These are phyloP conservation scores for Cyanidiococcus yangmingshanensis DNA, from an alignment of 23 red algal genomes.

Conservation along the genomic window DNA sequence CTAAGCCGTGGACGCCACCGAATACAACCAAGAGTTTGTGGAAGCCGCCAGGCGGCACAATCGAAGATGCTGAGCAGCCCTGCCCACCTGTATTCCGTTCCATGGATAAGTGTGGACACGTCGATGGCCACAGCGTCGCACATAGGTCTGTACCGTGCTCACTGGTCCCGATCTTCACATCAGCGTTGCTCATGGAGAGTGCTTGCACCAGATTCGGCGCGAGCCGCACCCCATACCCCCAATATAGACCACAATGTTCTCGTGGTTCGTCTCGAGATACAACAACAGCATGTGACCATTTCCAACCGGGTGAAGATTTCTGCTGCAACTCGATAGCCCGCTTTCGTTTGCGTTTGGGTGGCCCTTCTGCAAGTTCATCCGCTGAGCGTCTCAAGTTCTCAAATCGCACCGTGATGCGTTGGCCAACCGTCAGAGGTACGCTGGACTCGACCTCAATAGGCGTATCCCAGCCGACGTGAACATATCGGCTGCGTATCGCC, in stretches of 20 bases:
- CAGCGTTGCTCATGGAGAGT: conserved; percentile 33
- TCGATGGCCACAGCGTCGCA: not conserved
- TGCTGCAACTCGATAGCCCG: not conserved
- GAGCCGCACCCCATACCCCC: conserved; percentile 68
- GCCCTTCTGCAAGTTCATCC: not conserved
- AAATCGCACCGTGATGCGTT: conserved; percentile 18
- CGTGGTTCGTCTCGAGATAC: conserved; percentile 14
- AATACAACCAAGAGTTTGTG: conserved; percentile 70
- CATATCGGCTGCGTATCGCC: conserved; percentile 18
- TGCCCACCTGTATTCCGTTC: not conserved
- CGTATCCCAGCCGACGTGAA: conserved; percentile 38
- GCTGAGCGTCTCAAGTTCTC: not conserved
- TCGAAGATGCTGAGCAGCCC: not conserved
- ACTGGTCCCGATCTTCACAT: conserved; percentile 75
- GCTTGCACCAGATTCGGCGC: conserved; percentile 42
- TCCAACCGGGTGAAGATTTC: not conserved
- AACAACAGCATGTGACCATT: not conserved
- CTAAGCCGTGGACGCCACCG: conserved; percentile 72
- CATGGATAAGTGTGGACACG: no score
- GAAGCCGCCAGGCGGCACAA: conserved; percentile 19
- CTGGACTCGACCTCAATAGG: not conserved
- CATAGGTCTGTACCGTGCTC: conserved; percentile 37
- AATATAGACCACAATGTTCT: conserved; percentile 41
- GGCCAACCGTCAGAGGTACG: not conserved
- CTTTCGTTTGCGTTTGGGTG: not conserved